Percentiles rank a stretch among this genome's conserved stretches.
Evolutionary conservation across 352 stramenopile genomes (phyloP).

Genomic region (Phytopythium litorale): DNA sequence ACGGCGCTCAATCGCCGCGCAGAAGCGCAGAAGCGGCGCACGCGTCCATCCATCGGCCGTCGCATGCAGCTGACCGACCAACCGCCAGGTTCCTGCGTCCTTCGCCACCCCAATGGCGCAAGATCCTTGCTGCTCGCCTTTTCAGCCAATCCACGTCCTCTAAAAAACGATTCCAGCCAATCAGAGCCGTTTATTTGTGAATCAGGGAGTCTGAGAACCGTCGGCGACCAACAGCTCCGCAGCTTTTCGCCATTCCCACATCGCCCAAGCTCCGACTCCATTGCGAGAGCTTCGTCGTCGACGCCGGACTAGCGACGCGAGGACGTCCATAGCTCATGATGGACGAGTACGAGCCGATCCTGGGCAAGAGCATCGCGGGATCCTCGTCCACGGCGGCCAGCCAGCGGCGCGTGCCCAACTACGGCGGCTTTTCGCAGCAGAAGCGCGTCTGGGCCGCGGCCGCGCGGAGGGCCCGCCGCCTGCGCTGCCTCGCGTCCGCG

Average conservation of each 20-base stretch:
- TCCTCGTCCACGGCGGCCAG: conserved; percentile 21
- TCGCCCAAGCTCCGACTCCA: background rate
- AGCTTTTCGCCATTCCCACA: background rate
- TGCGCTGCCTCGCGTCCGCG: conserved; percentile 54
- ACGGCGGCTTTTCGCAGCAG: conserved; percentile 76
- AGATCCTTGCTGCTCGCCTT: background rate
- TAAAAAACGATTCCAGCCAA: background rate
- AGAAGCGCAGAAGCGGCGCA: background rate
- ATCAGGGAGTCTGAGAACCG: conserved; percentile 2
- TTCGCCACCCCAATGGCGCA: background rate
- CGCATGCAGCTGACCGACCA: background rate
- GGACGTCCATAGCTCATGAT: background rate
- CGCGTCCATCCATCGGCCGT: background rate
- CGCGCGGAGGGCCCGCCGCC: conserved; percentile 52
- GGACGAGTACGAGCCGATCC: conserved; percentile 35
- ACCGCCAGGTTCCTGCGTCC: too few relatives aligned
- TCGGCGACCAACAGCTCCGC: background rate
- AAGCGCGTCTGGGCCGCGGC: conserved; percentile 71
- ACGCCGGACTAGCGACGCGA: too few relatives aligned
- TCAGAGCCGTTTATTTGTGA: conserved; percentile 3
- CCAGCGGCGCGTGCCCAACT: conserved; percentile 23
- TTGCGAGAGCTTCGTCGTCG: too few relatives aligned
- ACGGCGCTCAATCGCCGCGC: background rate
- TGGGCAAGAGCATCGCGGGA: conserved; percentile 23
- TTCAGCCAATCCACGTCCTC: background rate